Evolutionary conservation across 768 basidiomycete genomes (phyloP), one percentile per base, ranked within the genome.

Genomic region (Collybia nuda): DNA sequence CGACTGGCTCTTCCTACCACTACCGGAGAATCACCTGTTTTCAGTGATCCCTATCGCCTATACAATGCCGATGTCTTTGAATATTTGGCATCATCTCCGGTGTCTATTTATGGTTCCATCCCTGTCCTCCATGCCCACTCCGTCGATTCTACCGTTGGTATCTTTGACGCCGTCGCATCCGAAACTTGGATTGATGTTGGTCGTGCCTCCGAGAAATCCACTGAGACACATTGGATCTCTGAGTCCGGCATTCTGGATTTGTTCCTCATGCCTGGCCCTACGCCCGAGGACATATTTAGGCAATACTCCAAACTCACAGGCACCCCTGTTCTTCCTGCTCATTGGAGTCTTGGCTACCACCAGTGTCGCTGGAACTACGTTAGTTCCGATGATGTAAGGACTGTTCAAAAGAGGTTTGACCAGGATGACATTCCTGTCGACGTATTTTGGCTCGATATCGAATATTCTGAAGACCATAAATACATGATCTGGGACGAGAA

Each of bases 351-450:
- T 50, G 97, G 86, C 0, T 96, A 99, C 62, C 97, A 98, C 67
- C 97, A 98, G 65, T 98, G 96, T 66, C 77, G 97, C 29, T 98
- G 97, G 97, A 98, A 99, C 65, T 98, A 99, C 62, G 78, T 96
- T 56, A 90, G 86, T 69, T 86, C 90, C 22, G 84, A 88, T 9
- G 97, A 98, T 66, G 78, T 99, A 7, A 78, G 92, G 9, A 76
- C 80, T 3, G 93, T 98, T 7, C 88, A 95, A 67, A 79, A 74
- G 62, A 77, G 86, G 45, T 97, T 99, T 60, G 97, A 99, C 52
- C 91, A 95, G 57, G 90, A 88, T 37, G 90, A 96, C 59, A 92
- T 98, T 50, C 97, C 97, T 0, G 83, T 98, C 11, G 96, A 98
- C 61, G 93, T 95, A 2, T 86, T 98, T 63, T 98, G 95, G 96